Percentiles rank a stretch among this genome's conserved stretches.
phyloP scores from a whole-genome alignment of 2,329 filamentous ascomycete species.

The Sporothrix sp. region DNA sequence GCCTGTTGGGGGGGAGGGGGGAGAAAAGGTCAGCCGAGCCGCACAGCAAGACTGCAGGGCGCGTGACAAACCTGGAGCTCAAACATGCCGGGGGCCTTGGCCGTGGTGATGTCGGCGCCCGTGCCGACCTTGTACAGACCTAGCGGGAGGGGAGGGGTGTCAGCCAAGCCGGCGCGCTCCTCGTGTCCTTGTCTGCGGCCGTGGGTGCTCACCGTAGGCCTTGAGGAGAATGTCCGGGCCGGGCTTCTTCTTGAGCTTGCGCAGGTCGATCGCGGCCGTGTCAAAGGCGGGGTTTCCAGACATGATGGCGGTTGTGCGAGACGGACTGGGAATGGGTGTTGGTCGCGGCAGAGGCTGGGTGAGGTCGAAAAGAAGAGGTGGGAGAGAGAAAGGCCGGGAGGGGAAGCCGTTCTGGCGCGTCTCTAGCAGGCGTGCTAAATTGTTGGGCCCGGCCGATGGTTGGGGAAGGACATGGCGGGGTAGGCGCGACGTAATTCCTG shows the following conservation, averaged over 20 bases:
- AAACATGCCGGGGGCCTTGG: constrained; percentile 56
- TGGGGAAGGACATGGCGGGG: not conserved
- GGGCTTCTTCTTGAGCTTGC: not conserved
- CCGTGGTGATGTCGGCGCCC: constrained; percentile 46
- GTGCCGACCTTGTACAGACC: constrained; percentile 50
- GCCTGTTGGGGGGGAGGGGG: constrained; percentile 44
- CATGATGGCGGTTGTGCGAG: not conserved
- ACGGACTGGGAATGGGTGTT: not conserved
- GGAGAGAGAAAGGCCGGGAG: not conserved
- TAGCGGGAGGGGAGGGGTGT: constrained; percentile 21
- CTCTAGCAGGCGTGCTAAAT: no score
- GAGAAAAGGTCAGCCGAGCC: not conserved
- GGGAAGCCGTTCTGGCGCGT: no score
- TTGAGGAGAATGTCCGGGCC: not conserved
- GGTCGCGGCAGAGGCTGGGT: not conserved
- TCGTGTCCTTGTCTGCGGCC: no score
- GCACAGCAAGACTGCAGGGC: not conserved
- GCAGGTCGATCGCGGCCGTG: not conserved
- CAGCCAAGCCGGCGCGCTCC: not conserved
- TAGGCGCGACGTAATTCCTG: no score
- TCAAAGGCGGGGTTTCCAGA: not conserved
- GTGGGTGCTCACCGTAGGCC: not conserved
- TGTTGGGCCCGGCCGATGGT: no score
- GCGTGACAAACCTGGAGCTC: constrained; percentile 50
- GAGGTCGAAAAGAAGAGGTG: not conserved